Conservation (phyloP, 257 asterid species). For the Ehretia macrophylla region DNA sequence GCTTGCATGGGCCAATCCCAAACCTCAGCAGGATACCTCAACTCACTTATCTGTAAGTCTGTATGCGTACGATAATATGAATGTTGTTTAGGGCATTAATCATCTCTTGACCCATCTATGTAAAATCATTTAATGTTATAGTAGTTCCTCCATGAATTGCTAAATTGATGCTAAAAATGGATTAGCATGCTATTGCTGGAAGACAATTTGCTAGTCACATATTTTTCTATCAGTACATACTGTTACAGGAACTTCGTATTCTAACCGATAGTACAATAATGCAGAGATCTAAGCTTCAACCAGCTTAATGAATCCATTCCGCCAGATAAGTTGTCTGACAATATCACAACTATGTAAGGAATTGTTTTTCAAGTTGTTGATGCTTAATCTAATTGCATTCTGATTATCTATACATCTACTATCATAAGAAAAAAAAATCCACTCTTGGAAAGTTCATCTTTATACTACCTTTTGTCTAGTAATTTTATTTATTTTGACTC, state of each 20-base stretch:
- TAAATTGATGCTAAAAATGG: background rate
- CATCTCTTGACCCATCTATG: too few species aligned
- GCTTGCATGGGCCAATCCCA: slow-evolving; percentile 79
- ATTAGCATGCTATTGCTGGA: background rate
- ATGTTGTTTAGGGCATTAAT: slow-evolving; percentile 19
- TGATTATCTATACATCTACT: too few species aligned
- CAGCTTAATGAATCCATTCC: slow-evolving; percentile 76
- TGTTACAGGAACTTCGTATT: slow-evolving; percentile 6
- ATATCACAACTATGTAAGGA: slow-evolving; percentile 85
- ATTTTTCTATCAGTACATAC: background rate
- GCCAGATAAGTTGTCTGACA: slow-evolving; percentile 45
- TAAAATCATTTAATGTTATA: background rate
- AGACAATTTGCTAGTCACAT: background rate
- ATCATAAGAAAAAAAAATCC: too few species aligned
- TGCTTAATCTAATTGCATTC: background rate
- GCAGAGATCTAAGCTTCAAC: slow-evolving; percentile 82
- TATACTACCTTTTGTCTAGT: background rate
- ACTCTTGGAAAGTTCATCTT: background rate
- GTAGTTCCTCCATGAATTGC: background rate
- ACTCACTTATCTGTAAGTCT: slow-evolving; percentile 74
- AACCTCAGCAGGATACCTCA: slow-evolving; percentile 59
- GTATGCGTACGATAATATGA: slow-evolving; percentile 33
- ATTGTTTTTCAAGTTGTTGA: slow-evolving; percentile 6
- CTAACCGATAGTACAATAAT: slow-evolving; percentile 17
- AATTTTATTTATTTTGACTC: slow-evolving; percentile 7